phyloP scores from a whole-genome alignment of 768 basidiomycete genomes.

The Pulveroboletus frians region DNA sequence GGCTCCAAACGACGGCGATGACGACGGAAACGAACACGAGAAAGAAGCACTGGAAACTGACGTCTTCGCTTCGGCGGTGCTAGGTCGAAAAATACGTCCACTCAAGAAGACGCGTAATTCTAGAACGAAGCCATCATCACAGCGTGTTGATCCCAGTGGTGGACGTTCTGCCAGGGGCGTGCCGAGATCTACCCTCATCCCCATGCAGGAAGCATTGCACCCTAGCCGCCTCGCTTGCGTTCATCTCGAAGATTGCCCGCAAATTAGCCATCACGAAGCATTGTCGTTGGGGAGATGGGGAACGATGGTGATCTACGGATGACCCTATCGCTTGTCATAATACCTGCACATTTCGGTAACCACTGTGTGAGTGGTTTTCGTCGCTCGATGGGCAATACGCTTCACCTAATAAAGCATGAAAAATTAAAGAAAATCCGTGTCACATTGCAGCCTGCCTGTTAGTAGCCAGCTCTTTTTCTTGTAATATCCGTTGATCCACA shows the following conservation, averaged over 20 bases:
- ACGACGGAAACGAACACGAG: slow-evolving; percentile 13
- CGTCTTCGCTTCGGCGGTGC: slow-evolving; percentile 21
- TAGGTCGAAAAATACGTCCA: slow-evolving; percentile 33
- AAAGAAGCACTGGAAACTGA: slow-evolving; percentile 15
- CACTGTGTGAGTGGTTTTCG: slow-evolving; percentile 18
- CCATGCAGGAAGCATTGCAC: slow-evolving; percentile 34
- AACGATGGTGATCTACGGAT: slow-evolving; percentile 23
- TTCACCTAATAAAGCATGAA: not conserved
- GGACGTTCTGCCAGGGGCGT: slow-evolving; percentile 13
- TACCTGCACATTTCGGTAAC: slow-evolving; percentile 5
- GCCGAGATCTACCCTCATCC: slow-evolving; percentile 33
- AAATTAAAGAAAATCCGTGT: slow-evolving; percentile 7
- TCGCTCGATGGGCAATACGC: slow-evolving; percentile 6
- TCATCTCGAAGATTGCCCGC: slow-evolving; percentile 38
- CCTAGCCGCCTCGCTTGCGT: slow-evolving; percentile 37
- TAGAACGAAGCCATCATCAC: slow-evolving; percentile 5
- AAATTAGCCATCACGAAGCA: slow-evolving; percentile 36
- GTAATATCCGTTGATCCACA: slow-evolving; percentile 27
- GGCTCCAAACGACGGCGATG: slow-evolving; percentile 8
- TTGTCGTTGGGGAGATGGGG: slow-evolving; percentile 36
- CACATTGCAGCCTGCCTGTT: slow-evolving; percentile 14
- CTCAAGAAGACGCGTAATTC: slow-evolving; percentile 29
- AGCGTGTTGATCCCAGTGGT: slow-evolving; percentile 9
- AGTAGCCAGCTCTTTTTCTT: slow-evolving; percentile 5
- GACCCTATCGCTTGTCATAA: not conserved